Evolutionary conservation across 257 asterid species (phyloP), one percentile per base, ranked within the genome.

Genomic region (Lycium barbarum): DNA sequence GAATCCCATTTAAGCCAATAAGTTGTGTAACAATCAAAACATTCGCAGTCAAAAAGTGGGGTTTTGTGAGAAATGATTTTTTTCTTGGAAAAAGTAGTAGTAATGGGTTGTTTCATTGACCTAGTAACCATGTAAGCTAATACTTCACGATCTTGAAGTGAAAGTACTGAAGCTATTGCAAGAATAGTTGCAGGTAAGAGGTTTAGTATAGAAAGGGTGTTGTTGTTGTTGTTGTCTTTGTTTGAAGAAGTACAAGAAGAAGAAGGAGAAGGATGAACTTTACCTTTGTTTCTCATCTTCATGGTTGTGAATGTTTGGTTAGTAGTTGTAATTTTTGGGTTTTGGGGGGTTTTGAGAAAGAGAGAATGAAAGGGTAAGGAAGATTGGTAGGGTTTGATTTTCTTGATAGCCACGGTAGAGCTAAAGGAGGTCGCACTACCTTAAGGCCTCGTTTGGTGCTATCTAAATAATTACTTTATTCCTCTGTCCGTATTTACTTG

Each of bases 1-100:
- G 97, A 91, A 54, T 95, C 94, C 98, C 98, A 95, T 47, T 91
- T 83, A 59, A 84, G 85, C 98, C 98, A 95, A 88, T 86, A 95
- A 80, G 91, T 86, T 13, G 94, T 94, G 87, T 94, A 94, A 51
- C 97, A 94, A 84, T 87, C 91, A 35, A 93, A 95, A 87, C 96
- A 92, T 88, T 91, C 95, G 22, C 97, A 93, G 85, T 91, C 92
- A 73, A 93, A 92, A 11, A 84, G 85, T 33, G 92, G 93, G 12
- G 92, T 71, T 5, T 89, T 85, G 12, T 86, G 90, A 80, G 84
- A 81, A 7, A 11, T 45, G 26, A 26, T 83, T 53, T 80, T 90
- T 86, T 20, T 88, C 86, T 22, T 89, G 68, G 15, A 89, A 78
- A 84, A 76, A 40, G 87, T 87, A 2, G 91, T 81, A 59, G 92